These are phyloP conservation scores for Teratosphaeria gauchensis DNA, from an alignment of 2,329 filamentous ascomycete species.

Conservation along the genomic window DNA sequence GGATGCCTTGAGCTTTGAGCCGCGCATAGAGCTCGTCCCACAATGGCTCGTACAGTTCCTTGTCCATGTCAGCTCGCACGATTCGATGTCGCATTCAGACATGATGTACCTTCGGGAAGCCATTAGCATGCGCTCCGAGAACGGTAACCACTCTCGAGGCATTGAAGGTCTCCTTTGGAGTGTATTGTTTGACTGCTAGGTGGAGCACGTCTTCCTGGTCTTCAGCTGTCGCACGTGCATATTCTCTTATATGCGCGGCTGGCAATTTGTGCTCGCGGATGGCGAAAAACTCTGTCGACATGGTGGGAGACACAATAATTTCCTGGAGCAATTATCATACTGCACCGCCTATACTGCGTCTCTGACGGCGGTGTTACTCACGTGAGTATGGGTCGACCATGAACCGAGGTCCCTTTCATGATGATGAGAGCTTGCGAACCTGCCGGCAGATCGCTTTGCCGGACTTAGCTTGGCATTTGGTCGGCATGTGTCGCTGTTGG, in stretches of 20 bases:
- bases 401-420: too few species aligned
- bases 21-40: constrained; percentile 70
- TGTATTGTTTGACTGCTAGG: constrained; percentile 80
- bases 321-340: too few species aligned
- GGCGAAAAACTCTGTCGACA: constrained; percentile 41
- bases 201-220: constrained; percentile 66
- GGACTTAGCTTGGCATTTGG: neutral
- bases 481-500: neutral
- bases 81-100: neutral
- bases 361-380: too few species aligned
- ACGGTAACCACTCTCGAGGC: constrained; percentile 76
- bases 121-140: constrained; percentile 81
- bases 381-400: too few species aligned
- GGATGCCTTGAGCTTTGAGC: constrained; percentile 50
- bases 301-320: neutral
- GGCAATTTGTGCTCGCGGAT: constrained; percentile 65
- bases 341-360: too few species aligned
- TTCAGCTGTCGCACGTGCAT: constrained; percentile 59
- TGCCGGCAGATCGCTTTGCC: neutral
- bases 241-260: constrained; percentile 73
- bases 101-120: constrained; percentile 66
- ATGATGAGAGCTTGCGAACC: too few species aligned
- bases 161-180: constrained; percentile 56
- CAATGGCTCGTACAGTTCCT: constrained; percentile 87
- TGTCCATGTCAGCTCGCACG: neutral